Evolutionary conservation across 495 filamentous ascomycete genomes (phyloP).

Genomic region (Penicillium ucsense): DNA sequence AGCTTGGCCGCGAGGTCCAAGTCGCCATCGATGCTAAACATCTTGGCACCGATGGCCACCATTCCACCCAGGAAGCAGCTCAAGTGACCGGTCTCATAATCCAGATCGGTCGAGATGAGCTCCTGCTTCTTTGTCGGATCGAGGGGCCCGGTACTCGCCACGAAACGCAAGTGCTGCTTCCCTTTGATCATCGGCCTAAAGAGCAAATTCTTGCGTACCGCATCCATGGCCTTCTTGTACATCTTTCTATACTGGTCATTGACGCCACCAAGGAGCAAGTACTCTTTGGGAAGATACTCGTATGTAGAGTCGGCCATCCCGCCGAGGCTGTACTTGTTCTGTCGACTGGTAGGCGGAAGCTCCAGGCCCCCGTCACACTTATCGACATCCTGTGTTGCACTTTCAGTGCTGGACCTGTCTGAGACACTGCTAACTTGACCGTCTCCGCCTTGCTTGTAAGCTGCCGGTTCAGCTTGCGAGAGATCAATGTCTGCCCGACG

Average conservation of each 20-base stretch:
- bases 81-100: constrained; percentile 64
- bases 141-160: constrained; percentile 44
- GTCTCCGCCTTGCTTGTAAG: constrained; percentile 6
- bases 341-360: constrained; percentile 10
- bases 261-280: constrained; percentile 67
- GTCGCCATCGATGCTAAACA: constrained; percentile 72
- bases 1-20: constrained; percentile 73
- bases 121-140: constrained; percentile 14
- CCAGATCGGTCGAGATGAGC: constrained; percentile 14
- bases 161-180: constrained; percentile 65
- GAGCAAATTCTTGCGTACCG: constrained; percentile 64
- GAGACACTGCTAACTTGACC: neutral
- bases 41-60: constrained; percentile 80
- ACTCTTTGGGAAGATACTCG: constrained; percentile 85
- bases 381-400: neutral
- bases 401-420: neutral
- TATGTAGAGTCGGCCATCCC: constrained; percentile 85
- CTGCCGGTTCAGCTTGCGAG: constrained; percentile 17
- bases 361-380: constrained; percentile 24
- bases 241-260: constrained; percentile 72
- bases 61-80: constrained; percentile 91
- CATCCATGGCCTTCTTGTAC: constrained; percentile 64
- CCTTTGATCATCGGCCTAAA: constrained; percentile 77
- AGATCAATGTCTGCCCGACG: constrained; percentile 12
- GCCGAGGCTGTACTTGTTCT: constrained; percentile 59